Percentiles rank a stretch among this genome's conserved stretches.
These are phyloP conservation scores for Chlamydomonas eustigma DNA, from an alignment of 139 green algal genomes.

Conservation along the genomic window DNA sequence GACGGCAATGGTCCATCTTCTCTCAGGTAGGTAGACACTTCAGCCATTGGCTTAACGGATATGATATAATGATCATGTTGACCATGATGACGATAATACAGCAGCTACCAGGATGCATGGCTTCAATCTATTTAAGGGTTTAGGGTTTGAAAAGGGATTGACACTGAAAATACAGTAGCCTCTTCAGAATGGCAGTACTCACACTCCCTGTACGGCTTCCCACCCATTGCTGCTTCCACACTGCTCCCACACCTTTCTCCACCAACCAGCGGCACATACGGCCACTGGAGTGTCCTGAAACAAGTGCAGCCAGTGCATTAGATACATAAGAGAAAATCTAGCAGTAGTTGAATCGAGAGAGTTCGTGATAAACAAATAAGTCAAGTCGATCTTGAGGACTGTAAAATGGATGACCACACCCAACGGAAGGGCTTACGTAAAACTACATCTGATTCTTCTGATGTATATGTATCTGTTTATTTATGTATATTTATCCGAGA, in stretches of 20 bases:
- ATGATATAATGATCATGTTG: not conserved
- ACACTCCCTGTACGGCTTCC: not conserved
- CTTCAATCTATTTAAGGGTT: constrained; percentile 1
- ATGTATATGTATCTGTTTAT: too few species aligned
- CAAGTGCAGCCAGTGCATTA: not conserved
- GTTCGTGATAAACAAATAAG: not conserved
- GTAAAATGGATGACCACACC: not conserved
- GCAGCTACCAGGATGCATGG: not conserved
- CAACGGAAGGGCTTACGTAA: not conserved
- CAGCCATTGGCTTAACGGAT: not conserved
- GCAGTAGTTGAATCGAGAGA: not conserved
- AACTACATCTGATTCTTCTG: too few species aligned
- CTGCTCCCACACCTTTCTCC: not conserved
- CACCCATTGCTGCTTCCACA: not conserved
- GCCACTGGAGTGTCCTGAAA: not conserved
- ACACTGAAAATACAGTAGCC: not conserved
- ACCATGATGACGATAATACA: not conserved
- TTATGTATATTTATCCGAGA: too few species aligned
- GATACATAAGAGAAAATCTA: not conserved
- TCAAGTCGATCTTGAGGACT: not conserved
- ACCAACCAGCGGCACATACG: not conserved
- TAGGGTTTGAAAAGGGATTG: not conserved
- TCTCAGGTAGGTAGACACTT: too few species aligned
- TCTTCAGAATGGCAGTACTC: not conserved
- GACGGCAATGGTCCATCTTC: too few species aligned